Base-by-base conservation (phyloP, 371 early-diverging fungal genomes). In the Mortierella sp. region DNA sequence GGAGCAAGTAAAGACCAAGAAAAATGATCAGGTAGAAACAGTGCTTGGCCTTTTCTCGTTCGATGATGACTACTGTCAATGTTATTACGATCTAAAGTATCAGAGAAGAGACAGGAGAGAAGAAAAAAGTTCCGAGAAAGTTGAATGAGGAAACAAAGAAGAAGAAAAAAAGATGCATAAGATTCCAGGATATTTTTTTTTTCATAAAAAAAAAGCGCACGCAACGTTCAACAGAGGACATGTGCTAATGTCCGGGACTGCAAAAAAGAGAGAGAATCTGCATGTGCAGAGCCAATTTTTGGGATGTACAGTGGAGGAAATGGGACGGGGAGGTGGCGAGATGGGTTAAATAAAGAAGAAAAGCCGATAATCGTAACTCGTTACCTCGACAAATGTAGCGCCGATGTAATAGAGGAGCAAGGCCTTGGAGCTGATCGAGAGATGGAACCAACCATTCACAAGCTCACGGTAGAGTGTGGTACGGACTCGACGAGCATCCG, bases 331-430 rank as follows among this genome's bases (percentile, higher is more conserved):
- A 46, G 46, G 46, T 12, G 16, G 46, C 9, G 46, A 46, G 16
- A 16, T 9, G 46, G 46, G n/a, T n/a, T n/a, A 16, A 16, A 46
- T 46, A 37, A 37, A 37, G 37, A 37, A 37, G 37, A 9, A 37
- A 37, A 37, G 9, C 37, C 9, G 37, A 5, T 37, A 5, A 9
- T 5, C 37, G 23, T 11, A 0, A 30, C 48, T 18, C 51, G 23
- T 58, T 64, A 79, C 79, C 73, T 79, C 79, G 43, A 73, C 25
- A 0, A 66, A 15, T 18, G 73, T 79, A 11, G 70, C 70, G 2
- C 30, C 48, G 21, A 63, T 56, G 23, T 79, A 79, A 50, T 79
- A 79, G 43, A 57, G 15, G 45, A 79, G 57, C 23, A 79, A 25
- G 7, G 50, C 11, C 29, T 66, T 68, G 21, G 79, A 79, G 46